Base-by-base conservation (phyloP, 2,329 filamentous ascomycete genomes). In the Colletotrichum acutatum region DNA sequence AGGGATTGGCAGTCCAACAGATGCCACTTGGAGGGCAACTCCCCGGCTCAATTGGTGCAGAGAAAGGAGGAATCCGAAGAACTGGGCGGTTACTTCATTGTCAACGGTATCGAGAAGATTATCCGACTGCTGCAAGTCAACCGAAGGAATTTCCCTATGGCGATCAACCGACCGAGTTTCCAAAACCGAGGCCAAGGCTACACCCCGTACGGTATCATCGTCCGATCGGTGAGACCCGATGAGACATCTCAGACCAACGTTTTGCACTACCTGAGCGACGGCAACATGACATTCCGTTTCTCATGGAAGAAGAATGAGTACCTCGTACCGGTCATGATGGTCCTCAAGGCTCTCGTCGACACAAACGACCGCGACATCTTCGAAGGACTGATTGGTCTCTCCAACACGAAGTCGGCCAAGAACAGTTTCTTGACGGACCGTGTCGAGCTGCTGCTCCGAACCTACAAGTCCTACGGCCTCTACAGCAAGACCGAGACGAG, bases 291-390 rank as follows among this genome's bases (percentile, higher is more conserved):
- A 0, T 98, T 99, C 84, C 90, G 97, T 69, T 99, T 99, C 83
- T 98, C 96, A 7, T 99, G 96, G 96, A 90, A 95, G 77, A 99
- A 99, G 84, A 95, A 95, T 77, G 97, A 99, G 83, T 99, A 95
- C 79, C 90, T 99, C n/a, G 90, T 99, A 2, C 97, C 97, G 1
- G 94, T 95, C 74, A 92, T 98, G 89, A 98, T 99, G 96, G 91
- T 99, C 42, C 85, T 99, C 76, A 99, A 98, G 85, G 96, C 97
- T 1, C 86, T 99, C 62, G 90, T 97, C 2, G 96, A 99, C 82
- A 99, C 97, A 19, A 99, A 98, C 80, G 97, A 99, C 80, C 91
- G 95, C 70, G 95, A 98, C 80, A 97, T 99, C 57, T 98, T 97
- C 73, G 95, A 98, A 83, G 94, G 93, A n/a, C 85, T 99, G 64